A percentile compares a stretch with the other conserved stretches of the same genome.
Evolutionary conservation across 1,284 basidiomycete genomes (phyloP).

Genomic region (Inonotus obliquus): DNA sequence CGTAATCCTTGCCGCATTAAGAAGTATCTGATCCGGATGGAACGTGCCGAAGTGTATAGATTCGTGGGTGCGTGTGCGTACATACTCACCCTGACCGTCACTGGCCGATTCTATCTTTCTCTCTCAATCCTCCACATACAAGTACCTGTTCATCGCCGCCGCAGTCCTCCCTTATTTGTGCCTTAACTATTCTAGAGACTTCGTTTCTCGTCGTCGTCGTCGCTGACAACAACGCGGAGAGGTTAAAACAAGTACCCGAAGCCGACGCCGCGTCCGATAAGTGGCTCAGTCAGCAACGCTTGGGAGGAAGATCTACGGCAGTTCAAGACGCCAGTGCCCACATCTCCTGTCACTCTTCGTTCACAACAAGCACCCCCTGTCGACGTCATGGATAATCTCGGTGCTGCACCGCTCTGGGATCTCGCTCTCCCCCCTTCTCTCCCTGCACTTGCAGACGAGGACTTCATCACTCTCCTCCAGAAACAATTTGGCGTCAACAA

Average conservation of each 20-base stretch:
- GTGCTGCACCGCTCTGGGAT: conserved; percentile 56
- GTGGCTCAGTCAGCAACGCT: conserved; percentile 17
- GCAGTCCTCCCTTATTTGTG: not conserved
- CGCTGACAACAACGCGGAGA: not conserved
- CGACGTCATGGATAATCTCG: conserved; percentile 32
- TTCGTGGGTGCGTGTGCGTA: not conserved
- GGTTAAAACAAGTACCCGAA: not conserved
- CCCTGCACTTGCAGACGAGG: conserved; percentile 67
- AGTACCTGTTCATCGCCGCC: not conserved
- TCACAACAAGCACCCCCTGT: not conserved
- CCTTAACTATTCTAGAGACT: not conserved
- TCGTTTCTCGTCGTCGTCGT: not conserved
- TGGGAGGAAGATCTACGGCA: not conserved
- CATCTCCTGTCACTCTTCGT: not conserved
- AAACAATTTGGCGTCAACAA: conserved; percentile 52
- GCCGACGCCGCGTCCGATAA: not conserved
- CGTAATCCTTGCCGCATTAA: not conserved
- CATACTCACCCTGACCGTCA: not conserved
- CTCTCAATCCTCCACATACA: not conserved
- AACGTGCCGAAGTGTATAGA: not conserved
- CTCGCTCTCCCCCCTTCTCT: conserved; percentile 51
- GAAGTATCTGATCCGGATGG: not conserved
- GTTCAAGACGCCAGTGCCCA: not conserved
- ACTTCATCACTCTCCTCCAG: conserved; percentile 71
- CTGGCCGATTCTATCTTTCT: not conserved